Evolutionary conservation across 306 rosid genomes (phyloP).

Genomic region (Prunus davidiana): DNA sequence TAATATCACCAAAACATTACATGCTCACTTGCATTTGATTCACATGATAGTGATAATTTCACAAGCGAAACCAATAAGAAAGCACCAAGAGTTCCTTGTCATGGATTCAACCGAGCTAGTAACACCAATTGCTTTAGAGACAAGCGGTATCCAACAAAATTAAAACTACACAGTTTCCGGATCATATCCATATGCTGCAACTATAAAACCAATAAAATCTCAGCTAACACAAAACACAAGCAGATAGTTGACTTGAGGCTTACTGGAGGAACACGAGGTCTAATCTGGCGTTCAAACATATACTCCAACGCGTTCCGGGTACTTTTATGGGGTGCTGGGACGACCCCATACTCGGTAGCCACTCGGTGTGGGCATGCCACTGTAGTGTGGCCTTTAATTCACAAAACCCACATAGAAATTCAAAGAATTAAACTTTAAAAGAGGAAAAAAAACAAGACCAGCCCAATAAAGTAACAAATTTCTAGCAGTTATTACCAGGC

Average conservation of each 20-base stretch:
- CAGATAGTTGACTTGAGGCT: constrained; percentile 8
- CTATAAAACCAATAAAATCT: background rate
- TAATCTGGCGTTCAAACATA: constrained; percentile 84
- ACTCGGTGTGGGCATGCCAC: constrained; percentile 84
- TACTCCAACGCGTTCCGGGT: constrained; percentile 60
- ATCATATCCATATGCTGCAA: background rate
- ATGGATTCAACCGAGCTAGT: background rate
- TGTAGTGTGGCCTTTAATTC: constrained; percentile 82
- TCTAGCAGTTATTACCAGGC: constrained; percentile 60
- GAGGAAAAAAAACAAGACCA: background rate
- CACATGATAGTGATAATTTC: background rate
- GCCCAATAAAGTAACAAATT: background rate
- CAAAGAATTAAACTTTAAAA: background rate
- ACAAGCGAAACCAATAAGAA: background rate
- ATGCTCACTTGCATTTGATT: background rate
- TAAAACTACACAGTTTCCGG: constrained; percentile 1
- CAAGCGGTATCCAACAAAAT: background rate
- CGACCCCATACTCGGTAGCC: constrained; percentile 77
- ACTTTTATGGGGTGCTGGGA: constrained; percentile 68
- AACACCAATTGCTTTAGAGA: background rate
- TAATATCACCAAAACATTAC: background rate
- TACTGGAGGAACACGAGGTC: constrained; percentile 52
- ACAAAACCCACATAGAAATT: constrained; percentile 20
- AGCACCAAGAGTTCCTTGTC: background rate
- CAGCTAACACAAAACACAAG: background rate